Evolutionary conservation across 2,329 filamentous ascomycete genomes (phyloP).

Genomic region (Eurotiales sp.): DNA sequence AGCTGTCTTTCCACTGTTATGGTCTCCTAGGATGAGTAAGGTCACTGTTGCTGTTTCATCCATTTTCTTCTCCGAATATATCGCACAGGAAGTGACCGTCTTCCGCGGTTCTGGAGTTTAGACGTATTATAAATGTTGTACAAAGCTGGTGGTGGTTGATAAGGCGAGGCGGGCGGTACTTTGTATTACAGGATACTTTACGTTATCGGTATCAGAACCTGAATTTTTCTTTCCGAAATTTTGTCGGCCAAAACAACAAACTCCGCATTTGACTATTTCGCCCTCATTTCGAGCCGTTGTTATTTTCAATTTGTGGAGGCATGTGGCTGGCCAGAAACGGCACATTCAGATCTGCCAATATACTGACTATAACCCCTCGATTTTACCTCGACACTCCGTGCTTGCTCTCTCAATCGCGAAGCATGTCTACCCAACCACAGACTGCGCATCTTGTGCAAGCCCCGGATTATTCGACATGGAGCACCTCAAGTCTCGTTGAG

Average conservation of each 20-base stretch:
- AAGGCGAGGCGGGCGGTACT: not conserved
- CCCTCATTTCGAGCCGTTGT: not conserved
- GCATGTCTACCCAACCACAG: slow-evolving; percentile 21
- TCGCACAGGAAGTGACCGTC: too few species aligned
- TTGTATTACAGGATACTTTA: slow-evolving; percentile 8
- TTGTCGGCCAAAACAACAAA: not conserved
- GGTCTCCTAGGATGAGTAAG: slow-evolving; percentile 56
- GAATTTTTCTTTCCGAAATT: not conserved
- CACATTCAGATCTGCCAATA: not conserved
- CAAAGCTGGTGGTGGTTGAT: not conserved
- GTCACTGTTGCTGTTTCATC: slow-evolving; percentile 23
- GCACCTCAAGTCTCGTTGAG: slow-evolving; percentile 62
- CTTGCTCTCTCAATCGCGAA: not conserved
- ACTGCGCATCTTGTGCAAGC: slow-evolving; percentile 15
- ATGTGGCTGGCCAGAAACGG: slow-evolving; percentile 2
- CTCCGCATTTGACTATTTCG: not conserved
- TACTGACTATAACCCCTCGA: slow-evolving; percentile 3
- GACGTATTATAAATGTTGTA: too few species aligned
- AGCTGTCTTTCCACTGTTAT: slow-evolving; percentile 59
- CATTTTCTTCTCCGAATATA: too few species aligned
- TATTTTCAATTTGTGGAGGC: not conserved
- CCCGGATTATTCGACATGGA: slow-evolving; percentile 63
- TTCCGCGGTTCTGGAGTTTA: too few species aligned
- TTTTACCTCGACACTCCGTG: slow-evolving; percentile 14
- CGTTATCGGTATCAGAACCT: not conserved